Percentiles rank a stretch among this genome's conserved stretches.
Conservation (phyloP, 2,329 filamentous ascomycete species). For the Arthrobotrys conoides region DNA sequence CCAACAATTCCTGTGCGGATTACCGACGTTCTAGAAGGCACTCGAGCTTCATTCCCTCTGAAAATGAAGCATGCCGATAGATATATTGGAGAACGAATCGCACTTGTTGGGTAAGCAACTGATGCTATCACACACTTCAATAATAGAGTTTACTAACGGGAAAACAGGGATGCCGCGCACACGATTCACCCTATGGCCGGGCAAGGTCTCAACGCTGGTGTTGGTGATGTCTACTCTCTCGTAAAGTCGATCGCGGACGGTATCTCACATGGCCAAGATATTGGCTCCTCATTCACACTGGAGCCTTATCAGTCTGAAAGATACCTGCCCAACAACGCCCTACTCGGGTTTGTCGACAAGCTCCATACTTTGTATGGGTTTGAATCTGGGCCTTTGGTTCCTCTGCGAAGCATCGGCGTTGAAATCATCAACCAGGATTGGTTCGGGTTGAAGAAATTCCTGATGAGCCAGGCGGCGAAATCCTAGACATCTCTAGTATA, state of each 20-base stretch:
- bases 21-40: conserved; percentile 80
- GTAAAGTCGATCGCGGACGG: conserved; percentile 81
- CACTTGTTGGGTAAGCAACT: conserved; percentile 80
- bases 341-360: conserved; percentile 87
- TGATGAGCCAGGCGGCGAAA: conserved; percentile 80
- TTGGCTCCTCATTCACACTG: conserved; percentile 78
- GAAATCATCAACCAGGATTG: conserved; percentile 67
- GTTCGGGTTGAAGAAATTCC: conserved; percentile 81
- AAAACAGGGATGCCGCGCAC: conserved; percentile 84
- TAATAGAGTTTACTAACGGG: background rate
- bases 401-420: conserved; percentile 71
- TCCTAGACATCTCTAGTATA: conserved; percentile 18
- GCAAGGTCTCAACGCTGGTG: conserved; percentile 93
- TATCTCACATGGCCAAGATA: conserved; percentile 85
- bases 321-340: conserved; percentile 83
- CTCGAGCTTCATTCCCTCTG: conserved; percentile 89
- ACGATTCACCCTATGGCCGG: conserved; percentile 94
- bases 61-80: conserved; percentile 93
- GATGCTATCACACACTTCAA: background rate
- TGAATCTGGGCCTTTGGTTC: conserved; percentile 82
- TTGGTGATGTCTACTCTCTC: conserved; percentile 87
- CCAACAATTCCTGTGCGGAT: conserved; percentile 76
- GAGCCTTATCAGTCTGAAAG: conserved; percentile 85
- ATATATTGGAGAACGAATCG: conserved; percentile 90
- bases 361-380: conserved; percentile 93